These are phyloP conservation scores for Takashimella tepidaria DNA, from an alignment of 1,284 basidiomycete species.

Conservation along the genomic window DNA sequence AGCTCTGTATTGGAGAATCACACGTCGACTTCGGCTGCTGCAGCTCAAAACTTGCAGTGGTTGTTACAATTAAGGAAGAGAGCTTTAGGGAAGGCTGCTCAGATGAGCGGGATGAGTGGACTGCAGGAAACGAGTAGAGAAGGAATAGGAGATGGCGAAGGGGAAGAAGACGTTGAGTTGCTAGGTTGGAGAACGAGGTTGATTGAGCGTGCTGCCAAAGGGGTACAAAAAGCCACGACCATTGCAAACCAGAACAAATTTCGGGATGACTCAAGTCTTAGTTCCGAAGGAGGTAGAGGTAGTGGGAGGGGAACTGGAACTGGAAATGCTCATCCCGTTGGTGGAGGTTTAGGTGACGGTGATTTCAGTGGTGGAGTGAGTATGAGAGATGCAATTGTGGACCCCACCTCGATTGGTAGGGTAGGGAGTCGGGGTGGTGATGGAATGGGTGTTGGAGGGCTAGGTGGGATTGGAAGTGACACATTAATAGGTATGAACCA, in stretches of 20 bases:
- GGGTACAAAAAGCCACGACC: slow-evolving; percentile 10
- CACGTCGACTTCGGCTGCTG: slow-evolving; percentile 6
- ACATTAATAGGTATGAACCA: background rate
- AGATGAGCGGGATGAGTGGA: background rate
- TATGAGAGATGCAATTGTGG: background rate
- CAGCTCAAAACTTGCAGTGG: slow-evolving; percentile 29
- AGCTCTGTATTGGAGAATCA: slow-evolving; percentile 16
- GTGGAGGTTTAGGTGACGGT: background rate
- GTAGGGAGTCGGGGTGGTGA: background rate
- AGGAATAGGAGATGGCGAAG: background rate
- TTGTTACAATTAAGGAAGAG: slow-evolving; percentile 22
- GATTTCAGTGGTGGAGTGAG: background rate
- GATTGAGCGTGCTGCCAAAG: slow-evolving; percentile 18
- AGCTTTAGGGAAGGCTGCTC: slow-evolving; percentile 5
- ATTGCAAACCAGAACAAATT: background rate
- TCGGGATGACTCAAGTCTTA: too few relatives aligned
- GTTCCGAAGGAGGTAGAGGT: too few relatives aligned
- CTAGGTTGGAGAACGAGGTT: slow-evolving; percentile 34
- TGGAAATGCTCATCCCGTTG: background rate
- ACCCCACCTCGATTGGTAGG: background rate
- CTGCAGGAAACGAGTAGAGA: background rate
- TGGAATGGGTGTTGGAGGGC: background rate
- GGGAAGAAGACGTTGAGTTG: slow-evolving; percentile 20
- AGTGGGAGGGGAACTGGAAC: too few relatives aligned
- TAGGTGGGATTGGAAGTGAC: background rate